Base-by-base conservation (phyloP, 1,284 basidiomycete genomes). In the Leccinum solheimii region DNA sequence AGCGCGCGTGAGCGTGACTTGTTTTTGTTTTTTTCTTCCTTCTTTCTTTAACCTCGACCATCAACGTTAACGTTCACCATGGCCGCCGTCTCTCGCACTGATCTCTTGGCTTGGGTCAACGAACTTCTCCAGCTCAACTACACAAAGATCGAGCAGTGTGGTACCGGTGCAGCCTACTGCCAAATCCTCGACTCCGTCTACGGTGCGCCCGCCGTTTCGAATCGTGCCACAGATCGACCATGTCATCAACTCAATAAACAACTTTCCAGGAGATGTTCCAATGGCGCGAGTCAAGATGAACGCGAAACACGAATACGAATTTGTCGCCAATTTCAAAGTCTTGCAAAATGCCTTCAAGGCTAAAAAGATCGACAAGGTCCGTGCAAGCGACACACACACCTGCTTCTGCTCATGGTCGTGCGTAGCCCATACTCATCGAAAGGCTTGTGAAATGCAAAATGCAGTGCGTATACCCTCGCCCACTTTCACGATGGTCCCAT, bases 371-470 rank as follows among this genome's bases (percentile, higher is more conserved):
- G 95, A 97, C 76, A 98, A 97, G 88, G 94, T 89, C 66, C 65
- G 86, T 78, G 30, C 38, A 21, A 45, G 45, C 5, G 16, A 5
- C 36, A 38, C 57, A 48, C 53, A 32, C 55, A 8, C 45, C 11
- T 38, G 13, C n/a, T 50, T 26, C 19, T 45, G 6, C 59, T 72
- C 57, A 64, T 38, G 55, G 48, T 52, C 58, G n/a, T 57, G 40
- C 55, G 48, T 52, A 97, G 94, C 96, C 97, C 14, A 96, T 99
- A 72, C 92, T 86, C 1, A 91, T 99, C 30, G 96, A 98, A 67
- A 90, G 84, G 69, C 86, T 99, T 58, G 87, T 95, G 54, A 97
- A 97, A 79, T 99, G 97, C 83, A 98, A 98, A 82, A 99, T 99
- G 97, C 97, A 98, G 90, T 92, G 78, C 76, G 90, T 84, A 63